Percentiles rank a stretch among this genome's conserved stretches.
These are phyloP conservation scores for Escallonia herrerae DNA, from an alignment of 129 eudicot genomes.

Conservation along the genomic window DNA sequence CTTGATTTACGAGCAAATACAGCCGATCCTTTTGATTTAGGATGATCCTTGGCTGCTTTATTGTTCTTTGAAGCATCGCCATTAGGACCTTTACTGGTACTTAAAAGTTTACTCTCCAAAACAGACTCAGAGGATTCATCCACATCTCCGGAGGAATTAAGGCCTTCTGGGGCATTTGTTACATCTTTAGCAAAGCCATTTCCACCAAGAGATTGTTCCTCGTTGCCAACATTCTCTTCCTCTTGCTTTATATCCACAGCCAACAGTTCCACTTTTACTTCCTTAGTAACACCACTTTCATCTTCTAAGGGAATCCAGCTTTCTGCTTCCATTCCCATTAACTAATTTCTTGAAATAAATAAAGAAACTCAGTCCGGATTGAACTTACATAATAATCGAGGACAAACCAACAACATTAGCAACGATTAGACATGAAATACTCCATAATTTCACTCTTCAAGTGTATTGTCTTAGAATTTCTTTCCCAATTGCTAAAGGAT, in stretches of 20 bases:
- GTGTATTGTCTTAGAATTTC: not conserved
- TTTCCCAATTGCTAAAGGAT: not conserved
- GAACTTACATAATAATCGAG: not conserved
- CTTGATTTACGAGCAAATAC: conserved; percentile 28
- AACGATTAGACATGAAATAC: not conserved
- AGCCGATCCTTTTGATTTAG: conserved; percentile 26
- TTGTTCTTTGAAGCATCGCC: conserved; percentile 32
- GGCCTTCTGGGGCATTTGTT: conserved; percentile 21
- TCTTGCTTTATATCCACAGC: conserved; percentile 19
- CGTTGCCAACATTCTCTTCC: conserved; percentile 20
- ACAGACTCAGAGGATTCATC: conserved; percentile 32
- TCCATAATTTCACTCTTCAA: not conserved
- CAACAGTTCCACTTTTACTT: conserved; percentile 15
- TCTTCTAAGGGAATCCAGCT: conserved; percentile 54
- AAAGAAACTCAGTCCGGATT: not conserved
- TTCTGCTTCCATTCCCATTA: conserved; percentile 51
- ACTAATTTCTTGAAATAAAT: not conserved
- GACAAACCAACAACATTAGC: not conserved
- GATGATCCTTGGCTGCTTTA: conserved; percentile 28
- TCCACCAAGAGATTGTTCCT: conserved; percentile 8
- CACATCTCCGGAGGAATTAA: conserved; percentile 22
- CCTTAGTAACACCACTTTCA: conserved; percentile 31
- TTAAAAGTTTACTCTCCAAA: conserved; percentile 23
- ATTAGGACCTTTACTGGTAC: conserved; percentile 18
- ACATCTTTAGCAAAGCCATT: conserved; percentile 14